A percentile compares a stretch with the other conserved stretches of the same genome.
Evolutionary conservation across 2,329 filamentous ascomycete genomes (phyloP).

Genomic region (Cercospora sp.): DNA sequence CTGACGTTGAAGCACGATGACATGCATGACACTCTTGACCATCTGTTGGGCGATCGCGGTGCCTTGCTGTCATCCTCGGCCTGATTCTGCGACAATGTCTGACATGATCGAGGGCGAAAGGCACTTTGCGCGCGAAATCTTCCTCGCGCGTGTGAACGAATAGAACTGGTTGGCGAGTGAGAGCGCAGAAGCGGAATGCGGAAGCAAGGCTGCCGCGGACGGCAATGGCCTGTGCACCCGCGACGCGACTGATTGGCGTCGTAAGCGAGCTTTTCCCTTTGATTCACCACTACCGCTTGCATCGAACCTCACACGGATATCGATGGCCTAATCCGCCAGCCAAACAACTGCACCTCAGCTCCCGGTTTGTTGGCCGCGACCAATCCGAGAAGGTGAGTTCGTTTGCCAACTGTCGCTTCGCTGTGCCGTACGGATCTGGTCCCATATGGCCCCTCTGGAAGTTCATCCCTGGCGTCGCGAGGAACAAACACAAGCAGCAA

Average conservation of each 20-base stretch:
- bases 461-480: constrained; percentile 24
- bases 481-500: constrained; percentile 29
- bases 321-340: constrained; percentile 17
- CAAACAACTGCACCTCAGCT: constrained; percentile 13
- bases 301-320: constrained; percentile 10
- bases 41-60: neutral
- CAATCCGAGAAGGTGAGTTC: constrained; percentile 26
- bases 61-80: neutral
- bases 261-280: constrained; percentile 5
- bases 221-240: neutral
- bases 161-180: neutral
- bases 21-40: constrained; percentile 16
- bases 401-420: constrained; percentile 6
- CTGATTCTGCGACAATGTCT: constrained; percentile 19
- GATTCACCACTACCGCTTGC: constrained; percentile 10
- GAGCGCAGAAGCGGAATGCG: neutral
- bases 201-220: constrained; percentile 4
- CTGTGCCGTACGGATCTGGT: neutral
- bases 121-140: neutral
- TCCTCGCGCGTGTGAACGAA: neutral
- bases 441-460: constrained; percentile 3
- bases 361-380: constrained; percentile 16
- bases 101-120: constrained; percentile 10
- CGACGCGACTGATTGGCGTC: constrained; percentile 1
- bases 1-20: constrained; percentile 19